phyloP scores from a whole-genome alignment of 208 protist genomes.

The Leishmania guyanensis region DNA sequence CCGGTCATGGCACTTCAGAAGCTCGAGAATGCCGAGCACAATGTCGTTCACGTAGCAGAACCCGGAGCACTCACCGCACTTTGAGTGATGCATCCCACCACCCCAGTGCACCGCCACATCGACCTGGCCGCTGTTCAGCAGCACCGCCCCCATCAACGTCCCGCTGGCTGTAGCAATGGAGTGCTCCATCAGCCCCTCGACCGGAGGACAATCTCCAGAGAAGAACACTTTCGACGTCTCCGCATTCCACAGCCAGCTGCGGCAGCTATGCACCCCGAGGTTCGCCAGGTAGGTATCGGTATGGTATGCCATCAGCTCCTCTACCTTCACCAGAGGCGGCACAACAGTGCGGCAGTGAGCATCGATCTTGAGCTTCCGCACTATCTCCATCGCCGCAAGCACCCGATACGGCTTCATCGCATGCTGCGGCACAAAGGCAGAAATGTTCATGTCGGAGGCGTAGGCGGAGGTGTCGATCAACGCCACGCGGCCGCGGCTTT shows the following conservation, averaged over 20 bases:
- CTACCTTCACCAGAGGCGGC: slow-evolving; percentile 72
- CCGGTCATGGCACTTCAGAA: slow-evolving; percentile 97
- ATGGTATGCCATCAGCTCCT: slow-evolving; percentile 72
- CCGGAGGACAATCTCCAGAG: slow-evolving; percentile 89
- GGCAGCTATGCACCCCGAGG: slow-evolving; percentile 80
- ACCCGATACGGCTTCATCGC: slow-evolving; percentile 92
- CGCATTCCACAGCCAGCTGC: slow-evolving; percentile 86
- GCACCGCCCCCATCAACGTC: slow-evolving; percentile 82
- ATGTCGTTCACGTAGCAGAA: slow-evolving; percentile 99
- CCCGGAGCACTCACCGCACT: slow-evolving; percentile 96
- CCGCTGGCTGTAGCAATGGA: slow-evolving; percentile 84
- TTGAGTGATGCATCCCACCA: slow-evolving; percentile 99
- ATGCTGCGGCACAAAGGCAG: slow-evolving; percentile 84
- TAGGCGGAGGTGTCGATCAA: slow-evolving; percentile 86
- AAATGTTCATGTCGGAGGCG: slow-evolving; percentile 85
- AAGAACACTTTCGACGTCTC: slow-evolving; percentile 82
- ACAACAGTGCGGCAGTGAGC: slow-evolving; percentile 68
- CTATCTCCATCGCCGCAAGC: slow-evolving; percentile 84
- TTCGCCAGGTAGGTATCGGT: slow-evolving; percentile 81
- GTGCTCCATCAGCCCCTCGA: slow-evolving; percentile 88
- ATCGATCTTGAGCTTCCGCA: slow-evolving; percentile 58
- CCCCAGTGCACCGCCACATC: slow-evolving; percentile 98
- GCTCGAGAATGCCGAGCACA: slow-evolving; percentile 99
- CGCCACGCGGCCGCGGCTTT: slow-evolving; percentile 36
- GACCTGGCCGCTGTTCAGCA: slow-evolving; percentile 79